Evolutionary conservation across 2,329 filamentous ascomycete genomes (phyloP).

Genomic region (Colletotrichum plurivorum): DNA sequence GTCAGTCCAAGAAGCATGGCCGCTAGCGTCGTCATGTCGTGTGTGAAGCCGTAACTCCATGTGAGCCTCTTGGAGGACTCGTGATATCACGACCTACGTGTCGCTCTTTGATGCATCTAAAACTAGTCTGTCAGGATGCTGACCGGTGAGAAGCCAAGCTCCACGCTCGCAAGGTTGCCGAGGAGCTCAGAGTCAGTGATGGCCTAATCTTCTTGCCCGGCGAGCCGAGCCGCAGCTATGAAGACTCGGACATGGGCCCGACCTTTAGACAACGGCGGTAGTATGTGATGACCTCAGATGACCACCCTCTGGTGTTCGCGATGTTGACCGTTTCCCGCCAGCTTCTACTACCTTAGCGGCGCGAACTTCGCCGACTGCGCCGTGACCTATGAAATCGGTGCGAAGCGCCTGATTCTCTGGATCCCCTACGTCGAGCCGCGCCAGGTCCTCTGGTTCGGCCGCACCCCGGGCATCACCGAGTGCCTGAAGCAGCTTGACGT

Average conservation of each 20-base stretch:
- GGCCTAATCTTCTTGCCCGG: conserved; percentile 72
- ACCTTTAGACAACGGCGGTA: conserved; percentile 71
- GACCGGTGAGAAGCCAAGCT: conserved; percentile 60
- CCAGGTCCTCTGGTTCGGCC: conserved; percentile 75
- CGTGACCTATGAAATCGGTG: conserved; percentile 70
- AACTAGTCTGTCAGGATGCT: conserved; percentile 9
- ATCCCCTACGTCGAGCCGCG: conserved; percentile 77
- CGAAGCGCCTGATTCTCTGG: conserved; percentile 79
- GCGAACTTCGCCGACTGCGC: conserved; percentile 68
- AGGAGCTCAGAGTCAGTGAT: conserved; percentile 61
- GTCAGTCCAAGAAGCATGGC: neutral
- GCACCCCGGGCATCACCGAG: conserved; percentile 71
- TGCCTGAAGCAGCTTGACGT: conserved; percentile 76
- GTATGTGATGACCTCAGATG: conserved; percentile 54
- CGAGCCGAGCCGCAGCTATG: conserved; percentile 64
- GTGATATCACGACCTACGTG: neutral
- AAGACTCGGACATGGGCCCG: conserved; percentile 71
- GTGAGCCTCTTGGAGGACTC: conserved; percentile 3
- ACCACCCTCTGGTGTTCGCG: conserved; percentile 25
- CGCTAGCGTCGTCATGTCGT: neutral
- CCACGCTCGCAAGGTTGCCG: conserved; percentile 70
- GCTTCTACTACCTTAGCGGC: conserved; percentile 73
- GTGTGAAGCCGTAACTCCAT: neutral
- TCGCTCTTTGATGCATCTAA: neutral
- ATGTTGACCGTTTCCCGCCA: conserved; percentile 44